Conservation (phyloP, 1,284 basidiomycete genomes). For the Malassezia japonica region DNA sequence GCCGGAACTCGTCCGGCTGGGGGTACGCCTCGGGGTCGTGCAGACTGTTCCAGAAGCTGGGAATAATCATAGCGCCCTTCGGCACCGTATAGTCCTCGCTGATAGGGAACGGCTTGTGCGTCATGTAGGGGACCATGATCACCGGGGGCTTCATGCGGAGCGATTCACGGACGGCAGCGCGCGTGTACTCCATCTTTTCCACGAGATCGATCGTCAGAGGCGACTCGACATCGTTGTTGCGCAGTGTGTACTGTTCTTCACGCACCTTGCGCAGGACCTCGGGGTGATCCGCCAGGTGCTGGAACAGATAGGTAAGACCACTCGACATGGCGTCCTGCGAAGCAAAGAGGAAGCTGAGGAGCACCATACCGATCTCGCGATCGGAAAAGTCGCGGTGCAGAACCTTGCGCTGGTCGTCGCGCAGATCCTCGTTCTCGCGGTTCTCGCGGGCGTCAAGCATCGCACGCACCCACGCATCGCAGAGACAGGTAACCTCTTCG, state of each 20-base stretch:
- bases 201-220: conserved; percentile 80
- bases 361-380: conserved; percentile 90
- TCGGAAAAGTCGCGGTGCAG: conserved; percentile 70
- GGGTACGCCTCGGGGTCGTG: conserved; percentile 84
- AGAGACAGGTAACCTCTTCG: conserved; percentile 73
- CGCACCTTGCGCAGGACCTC: conserved; percentile 78
- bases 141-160: conserved; percentile 74
- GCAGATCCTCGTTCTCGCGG: conserved; percentile 53
- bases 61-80: conserved; percentile 84
- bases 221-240: conserved; percentile 66
- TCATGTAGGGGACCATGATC: conserved; percentile 76
- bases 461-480: conserved; percentile 81
- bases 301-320: conserved; percentile 77
- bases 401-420: conserved; percentile 50
- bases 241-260: conserved; percentile 77
- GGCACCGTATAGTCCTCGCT: conserved; percentile 82
- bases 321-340: conserved; percentile 93
- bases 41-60: conserved; percentile 80
- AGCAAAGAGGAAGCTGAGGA: conserved; percentile 87
- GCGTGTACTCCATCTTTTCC: conserved; percentile 85
- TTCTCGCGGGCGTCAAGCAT: conserved; percentile 57
- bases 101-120: conserved; percentile 83
- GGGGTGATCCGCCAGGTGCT: conserved; percentile 86
- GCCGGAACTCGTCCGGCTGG: conserved; percentile 69
- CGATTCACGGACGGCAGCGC: conserved; percentile 83